These are phyloP conservation scores for Cryptococcus sp. DNA, from an alignment of 1,284 basidiomycete species.

Conservation along the genomic window DNA sequence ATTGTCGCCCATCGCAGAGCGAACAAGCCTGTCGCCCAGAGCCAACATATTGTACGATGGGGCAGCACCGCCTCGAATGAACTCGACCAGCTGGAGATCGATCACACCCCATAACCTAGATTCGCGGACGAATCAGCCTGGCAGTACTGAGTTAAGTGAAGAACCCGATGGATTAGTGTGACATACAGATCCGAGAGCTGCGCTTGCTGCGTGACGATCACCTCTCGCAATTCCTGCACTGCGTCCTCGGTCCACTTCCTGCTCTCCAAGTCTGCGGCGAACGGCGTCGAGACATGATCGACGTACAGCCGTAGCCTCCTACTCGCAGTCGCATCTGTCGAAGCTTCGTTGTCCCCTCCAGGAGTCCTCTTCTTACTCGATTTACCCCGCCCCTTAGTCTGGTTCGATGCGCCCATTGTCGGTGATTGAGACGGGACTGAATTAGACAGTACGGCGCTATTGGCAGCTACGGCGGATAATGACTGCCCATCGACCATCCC, in stretches of 20 bases:
- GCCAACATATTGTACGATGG: slow-evolving; percentile 34
- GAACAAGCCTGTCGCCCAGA: slow-evolving; percentile 32
- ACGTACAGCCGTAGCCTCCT: slow-evolving; percentile 28
- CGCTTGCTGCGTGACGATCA: slow-evolving; percentile 22
- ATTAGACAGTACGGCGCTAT: too few species aligned
- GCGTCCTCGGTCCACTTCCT: slow-evolving; percentile 39
- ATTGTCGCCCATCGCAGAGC: slow-evolving; percentile 15
- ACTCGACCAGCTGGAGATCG: slow-evolving; percentile 33
- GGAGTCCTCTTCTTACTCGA: slow-evolving; percentile 1
- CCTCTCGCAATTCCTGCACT: slow-evolving; percentile 23
- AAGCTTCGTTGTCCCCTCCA: neutral
- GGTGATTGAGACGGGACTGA: neutral
- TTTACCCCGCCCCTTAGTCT: neutral
- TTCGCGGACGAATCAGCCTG: neutral
- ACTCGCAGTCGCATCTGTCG: slow-evolving; percentile 10
- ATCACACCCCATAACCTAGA: slow-evolving; percentile 36
- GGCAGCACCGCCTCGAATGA: slow-evolving; percentile 33
- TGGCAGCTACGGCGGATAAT: neutral
- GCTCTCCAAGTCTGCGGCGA: slow-evolving; percentile 32
- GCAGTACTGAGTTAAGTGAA: neutral
- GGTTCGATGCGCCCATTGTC: neutral
- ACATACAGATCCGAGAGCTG: slow-evolving; percentile 29
- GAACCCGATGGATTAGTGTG: too few species aligned
- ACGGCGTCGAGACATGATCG: slow-evolving; percentile 32
- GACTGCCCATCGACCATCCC: slow-evolving; percentile 17